These are phyloP conservation scores for Leucaena leucocephala DNA, from an alignment of 306 rosid species.

Conservation along the genomic window DNA sequence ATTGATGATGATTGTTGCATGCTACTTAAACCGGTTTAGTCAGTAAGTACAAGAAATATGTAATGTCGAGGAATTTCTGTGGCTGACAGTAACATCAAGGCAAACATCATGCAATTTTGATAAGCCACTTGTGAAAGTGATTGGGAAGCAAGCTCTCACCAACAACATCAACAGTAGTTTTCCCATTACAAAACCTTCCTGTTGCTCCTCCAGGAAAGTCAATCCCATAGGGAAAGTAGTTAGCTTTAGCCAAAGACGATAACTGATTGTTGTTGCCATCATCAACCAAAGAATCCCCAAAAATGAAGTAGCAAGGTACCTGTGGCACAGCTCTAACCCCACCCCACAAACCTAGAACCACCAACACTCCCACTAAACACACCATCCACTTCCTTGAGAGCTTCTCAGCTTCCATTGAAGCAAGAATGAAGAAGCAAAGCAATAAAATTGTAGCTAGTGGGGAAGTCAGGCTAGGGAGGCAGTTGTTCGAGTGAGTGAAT, in stretches of 20 bases:
- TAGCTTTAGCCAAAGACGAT: constrained; percentile 50
- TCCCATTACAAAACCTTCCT: constrained; percentile 67
- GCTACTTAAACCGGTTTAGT: constrained; percentile 8
- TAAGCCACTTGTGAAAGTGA: constrained; percentile 12
- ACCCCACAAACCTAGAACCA: constrained; percentile 42
- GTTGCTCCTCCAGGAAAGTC: constrained; percentile 60
- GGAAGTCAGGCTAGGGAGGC: background rate
- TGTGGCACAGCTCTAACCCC: constrained; percentile 55
- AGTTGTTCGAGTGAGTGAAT: constrained; percentile 28
- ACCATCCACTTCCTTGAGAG: background rate
- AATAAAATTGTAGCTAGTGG: background rate
- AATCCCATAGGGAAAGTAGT: constrained; percentile 65
- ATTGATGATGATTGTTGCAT: background rate
- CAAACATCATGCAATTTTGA: constrained; percentile 4
- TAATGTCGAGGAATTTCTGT: background rate
- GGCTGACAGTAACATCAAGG: background rate
- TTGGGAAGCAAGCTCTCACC: constrained; percentile 43
- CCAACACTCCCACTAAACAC: constrained; percentile 19
- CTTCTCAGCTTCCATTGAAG: constrained; percentile 41
- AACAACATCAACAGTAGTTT: constrained; percentile 56
- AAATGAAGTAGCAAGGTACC: constrained; percentile 54
- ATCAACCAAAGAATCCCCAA: constrained; percentile 71
- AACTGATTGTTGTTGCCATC: constrained; percentile 66
- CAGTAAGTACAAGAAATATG: background rate
- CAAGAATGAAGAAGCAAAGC: constrained; percentile 20